Evolutionary conservation across 1,284 basidiomycete species (phyloP), one percentile per base, ranked within the genome.

Genomic region (Cryptococcus floricola): DNA sequence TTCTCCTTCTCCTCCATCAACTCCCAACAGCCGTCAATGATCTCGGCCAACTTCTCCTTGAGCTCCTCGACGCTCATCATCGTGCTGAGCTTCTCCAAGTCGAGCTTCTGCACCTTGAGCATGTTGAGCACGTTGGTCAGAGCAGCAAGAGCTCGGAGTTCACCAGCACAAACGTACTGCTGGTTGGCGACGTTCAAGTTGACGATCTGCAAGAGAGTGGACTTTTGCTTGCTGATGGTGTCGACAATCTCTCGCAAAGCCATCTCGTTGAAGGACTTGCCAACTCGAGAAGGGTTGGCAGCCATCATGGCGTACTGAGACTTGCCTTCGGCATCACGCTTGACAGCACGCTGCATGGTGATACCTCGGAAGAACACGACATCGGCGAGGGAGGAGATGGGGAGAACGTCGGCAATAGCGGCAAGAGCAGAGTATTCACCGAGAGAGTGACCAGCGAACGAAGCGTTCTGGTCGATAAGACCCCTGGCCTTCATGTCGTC

Each of bases 331-430:
- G 87, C 81, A 71, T 98, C 95, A 48, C 95, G 90, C 77, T 96
- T 90, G 58, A 97, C 94, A 19, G 94, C 94, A 46, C 93, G 90
- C 74, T 97, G 94, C 95, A 98, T 98, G 50, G 95, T 98, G 71
- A 98, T 95, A 74, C 95, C 95, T 77, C 96, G 91, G 79, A 97
- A 98, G 84, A 98, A 98, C 44, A 98, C 95, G 70, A 98, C 91
- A 68, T 98, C 94, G 67, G 95, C 91, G 50, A 98, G 85, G n/a
- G 91, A 86, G 34, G 94, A 91, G 71, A 98, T 92, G 45, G 91
- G 88, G 46, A 98, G 85, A 47, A 97, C 91, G 75, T 93, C 92
- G 45, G 95, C 95, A 63, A 98, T 94, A 14, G 94, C 94, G 1
- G 96, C 95, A 12, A 98, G 84, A 13, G 95, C 93, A 50, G 95